Evolutionary conservation across 345 rosid species (phyloP).

Genomic region (Streptanthus diversifolius): DNA sequence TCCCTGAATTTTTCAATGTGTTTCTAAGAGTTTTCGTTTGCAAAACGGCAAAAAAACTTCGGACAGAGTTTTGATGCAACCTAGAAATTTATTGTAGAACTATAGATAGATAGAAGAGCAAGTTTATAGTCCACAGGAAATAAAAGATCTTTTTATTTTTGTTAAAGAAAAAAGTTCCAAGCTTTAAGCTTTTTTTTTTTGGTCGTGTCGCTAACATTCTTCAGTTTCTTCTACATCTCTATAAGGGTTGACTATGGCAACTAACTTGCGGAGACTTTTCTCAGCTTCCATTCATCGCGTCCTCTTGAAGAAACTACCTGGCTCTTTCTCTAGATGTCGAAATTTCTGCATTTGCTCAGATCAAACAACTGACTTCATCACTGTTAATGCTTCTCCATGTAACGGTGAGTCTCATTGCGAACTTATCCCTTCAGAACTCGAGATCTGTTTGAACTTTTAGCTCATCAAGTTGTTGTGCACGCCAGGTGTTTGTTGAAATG

Average conservation of each 20-base stretch:
- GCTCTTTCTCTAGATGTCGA: background rate
- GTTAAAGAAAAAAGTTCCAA: background rate
- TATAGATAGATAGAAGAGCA: too few relatives aligned
- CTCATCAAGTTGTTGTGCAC: background rate
- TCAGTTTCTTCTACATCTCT: background rate
- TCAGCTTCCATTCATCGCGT: slow-evolving; percentile 18
- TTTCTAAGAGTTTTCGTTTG: too few relatives aligned
- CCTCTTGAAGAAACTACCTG: slow-evolving; percentile 4
- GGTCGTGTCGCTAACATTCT: background rate
- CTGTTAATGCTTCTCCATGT: background rate
- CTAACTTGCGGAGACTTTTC: background rate
- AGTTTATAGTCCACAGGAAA: too few relatives aligned
- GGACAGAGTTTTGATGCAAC: too few relatives aligned
- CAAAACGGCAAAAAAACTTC: too few relatives aligned
- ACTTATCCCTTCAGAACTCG: background rate
- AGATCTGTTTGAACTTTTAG: background rate
- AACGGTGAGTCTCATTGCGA: background rate
- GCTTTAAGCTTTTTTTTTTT: background rate
- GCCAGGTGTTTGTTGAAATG: slow-evolving; percentile 29
- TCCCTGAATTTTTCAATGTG: too few relatives aligned
- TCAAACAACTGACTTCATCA: background rate
- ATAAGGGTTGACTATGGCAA: background rate
- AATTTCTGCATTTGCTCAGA: slow-evolving; percentile 11
- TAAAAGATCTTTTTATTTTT: too few relatives aligned
- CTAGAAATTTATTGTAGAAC: too few relatives aligned